Conservation (phyloP, 2,329 filamentous ascomycete species). For the Fusarium sp. region DNA sequence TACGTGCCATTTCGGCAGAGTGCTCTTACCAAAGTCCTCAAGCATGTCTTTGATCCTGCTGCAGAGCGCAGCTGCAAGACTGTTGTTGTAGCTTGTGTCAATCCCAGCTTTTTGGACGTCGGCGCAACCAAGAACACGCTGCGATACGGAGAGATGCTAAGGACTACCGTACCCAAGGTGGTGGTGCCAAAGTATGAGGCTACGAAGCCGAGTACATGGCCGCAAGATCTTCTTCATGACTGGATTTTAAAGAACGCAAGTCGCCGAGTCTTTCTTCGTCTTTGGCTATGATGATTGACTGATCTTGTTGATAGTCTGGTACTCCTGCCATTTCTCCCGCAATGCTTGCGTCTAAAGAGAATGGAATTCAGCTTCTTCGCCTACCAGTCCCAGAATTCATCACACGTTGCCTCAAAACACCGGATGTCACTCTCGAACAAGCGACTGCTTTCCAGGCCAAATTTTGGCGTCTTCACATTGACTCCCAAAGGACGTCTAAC, state of each 20-base stretch:
- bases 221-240: slow-evolving; percentile 55
- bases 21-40: slow-evolving; percentile 63
- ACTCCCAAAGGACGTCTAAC: slow-evolving; percentile 51
- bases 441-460: slow-evolving; percentile 60
- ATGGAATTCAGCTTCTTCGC: slow-evolving; percentile 59
- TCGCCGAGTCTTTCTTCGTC: not conserved
- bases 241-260: slow-evolving; percentile 62
- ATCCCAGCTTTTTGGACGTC: slow-evolving; percentile 62
- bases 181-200: slow-evolving; percentile 47
- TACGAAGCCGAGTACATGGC: slow-evolving; percentile 57
- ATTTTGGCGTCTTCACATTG: slow-evolving; percentile 61
- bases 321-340: slow-evolving; percentile 53
- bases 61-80: slow-evolving; percentile 59
- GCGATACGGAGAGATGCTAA: slow-evolving; percentile 64
- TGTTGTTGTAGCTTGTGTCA: slow-evolving; percentile 64
- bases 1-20: slow-evolving; percentile 65
- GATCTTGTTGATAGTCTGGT: slow-evolving; percentile 54
- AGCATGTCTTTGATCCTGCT: slow-evolving; percentile 65
- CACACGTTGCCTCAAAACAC: slow-evolving; percentile 58
- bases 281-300: not conserved
- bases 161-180: slow-evolving; percentile 55
- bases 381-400: slow-evolving; percentile 59
- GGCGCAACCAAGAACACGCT: slow-evolving; percentile 64
- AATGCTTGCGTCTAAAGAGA: slow-evolving; percentile 58
- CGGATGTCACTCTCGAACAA: slow-evolving; percentile 55